phyloP scores from a whole-genome alignment of 1,139 yeast genomes.

The Saccharomycopsis crataegensis region DNA sequence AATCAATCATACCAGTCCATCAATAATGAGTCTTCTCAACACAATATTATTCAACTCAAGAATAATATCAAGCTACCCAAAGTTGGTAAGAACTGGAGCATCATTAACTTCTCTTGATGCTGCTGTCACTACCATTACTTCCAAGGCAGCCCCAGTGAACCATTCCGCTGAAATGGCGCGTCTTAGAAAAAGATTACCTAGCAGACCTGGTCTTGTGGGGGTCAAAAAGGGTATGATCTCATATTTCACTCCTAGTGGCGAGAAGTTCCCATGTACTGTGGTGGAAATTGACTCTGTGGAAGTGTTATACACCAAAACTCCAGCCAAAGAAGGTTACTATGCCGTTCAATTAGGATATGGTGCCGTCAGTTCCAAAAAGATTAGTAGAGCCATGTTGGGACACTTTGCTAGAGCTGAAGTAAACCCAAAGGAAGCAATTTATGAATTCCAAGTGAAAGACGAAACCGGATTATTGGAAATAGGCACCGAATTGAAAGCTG shows the following conservation, averaged over 20 bases:
- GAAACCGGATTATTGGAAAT: slow-evolving; percentile 60
- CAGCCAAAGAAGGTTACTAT: slow-evolving; percentile 64
- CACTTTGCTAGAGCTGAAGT: slow-evolving; percentile 76
- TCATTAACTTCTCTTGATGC: slow-evolving; percentile 48
- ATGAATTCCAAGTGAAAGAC: slow-evolving; percentile 73
- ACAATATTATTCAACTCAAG: not conserved
- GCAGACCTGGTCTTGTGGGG: slow-evolving; percentile 79
- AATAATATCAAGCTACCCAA: not conserved
- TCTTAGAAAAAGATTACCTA: slow-evolving; percentile 57
- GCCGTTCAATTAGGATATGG: slow-evolving; percentile 92
- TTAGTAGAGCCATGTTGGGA: slow-evolving; percentile 61
- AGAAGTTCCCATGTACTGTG: slow-evolving; percentile 71
- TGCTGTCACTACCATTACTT: slow-evolving; percentile 40
- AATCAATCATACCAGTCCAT: no score
- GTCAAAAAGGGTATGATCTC: slow-evolving; percentile 87
- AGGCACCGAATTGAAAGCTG: slow-evolving; percentile 76
- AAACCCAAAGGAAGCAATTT: slow-evolving; percentile 69
- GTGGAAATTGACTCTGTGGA: slow-evolving; percentile 84
- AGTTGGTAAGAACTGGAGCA: slow-evolving; percentile 29
- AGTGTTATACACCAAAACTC: slow-evolving; percentile 66
- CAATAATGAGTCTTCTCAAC: not conserved
- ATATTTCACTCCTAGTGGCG: slow-evolving; percentile 65
- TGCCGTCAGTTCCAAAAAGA: slow-evolving; percentile 50
- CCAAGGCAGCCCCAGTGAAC: slow-evolving; percentile 28
- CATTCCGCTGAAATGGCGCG: slow-evolving; percentile 55